Evolutionary conservation across 2,329 filamentous ascomycete species (phyloP).

Genomic region (Coleophoma cylindrospora): DNA sequence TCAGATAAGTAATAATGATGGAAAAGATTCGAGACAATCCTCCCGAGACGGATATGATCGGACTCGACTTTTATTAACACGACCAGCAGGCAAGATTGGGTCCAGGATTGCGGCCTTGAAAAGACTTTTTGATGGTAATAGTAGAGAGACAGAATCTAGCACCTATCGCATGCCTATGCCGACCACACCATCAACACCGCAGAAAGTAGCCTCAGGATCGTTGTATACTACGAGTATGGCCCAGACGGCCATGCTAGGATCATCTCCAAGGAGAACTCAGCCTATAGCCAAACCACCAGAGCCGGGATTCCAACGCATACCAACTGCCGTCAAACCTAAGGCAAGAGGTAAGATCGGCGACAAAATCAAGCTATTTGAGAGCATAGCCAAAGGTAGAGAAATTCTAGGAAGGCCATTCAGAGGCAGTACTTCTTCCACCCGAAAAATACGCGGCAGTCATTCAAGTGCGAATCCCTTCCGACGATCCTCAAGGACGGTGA

Average conservation of each 20-base stretch:
- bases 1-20: constrained; percentile 9
- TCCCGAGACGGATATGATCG: neutral
- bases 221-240: neutral
- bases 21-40: constrained; percentile 7
- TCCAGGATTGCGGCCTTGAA: neutral
- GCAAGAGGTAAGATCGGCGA: constrained; percentile 15
- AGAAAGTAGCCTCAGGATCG: neutral
- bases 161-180: no score
- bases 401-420: neutral
- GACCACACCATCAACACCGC: neutral
- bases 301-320: no score
- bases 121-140: neutral
- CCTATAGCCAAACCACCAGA: neutral
- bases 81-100: neutral
- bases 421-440: constrained; percentile 9
- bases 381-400: neutral
- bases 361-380: constrained; percentile 20
- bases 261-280: neutral
- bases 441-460: neutral
- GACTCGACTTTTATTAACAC: neutral
- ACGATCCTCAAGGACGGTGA: neutral
- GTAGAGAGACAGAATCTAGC: neutral
- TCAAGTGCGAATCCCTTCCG: neutral
- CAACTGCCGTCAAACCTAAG: no score
- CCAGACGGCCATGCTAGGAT: neutral